Percentiles rank a stretch among this genome's conserved stretches.
Evolutionary conservation across 495 filamentous ascomycete species (phyloP).

Genomic region (Penicillium malachiteum): DNA sequence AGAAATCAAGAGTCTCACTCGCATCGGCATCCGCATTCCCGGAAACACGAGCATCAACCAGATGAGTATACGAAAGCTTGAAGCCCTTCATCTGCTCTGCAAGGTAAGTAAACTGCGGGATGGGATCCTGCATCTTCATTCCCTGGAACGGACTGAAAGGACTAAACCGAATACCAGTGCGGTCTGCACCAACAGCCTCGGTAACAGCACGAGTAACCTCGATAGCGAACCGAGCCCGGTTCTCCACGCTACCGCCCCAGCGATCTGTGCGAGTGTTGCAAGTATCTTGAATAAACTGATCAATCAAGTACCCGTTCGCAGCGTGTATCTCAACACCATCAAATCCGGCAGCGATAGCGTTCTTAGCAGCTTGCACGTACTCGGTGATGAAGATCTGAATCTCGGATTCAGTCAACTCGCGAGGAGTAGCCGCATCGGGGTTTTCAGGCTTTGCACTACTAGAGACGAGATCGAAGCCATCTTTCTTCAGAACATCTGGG

Average conservation of each 20-base stretch:
- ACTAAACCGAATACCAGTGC: constrained; percentile 60
- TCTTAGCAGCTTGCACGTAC: constrained; percentile 60
- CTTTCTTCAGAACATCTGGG: constrained; percentile 26
- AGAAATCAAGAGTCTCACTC: constrained; percentile 50
- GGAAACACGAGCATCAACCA: constrained; percentile 54
- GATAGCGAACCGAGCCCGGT: constrained; percentile 63
- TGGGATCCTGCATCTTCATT: constrained; percentile 64
- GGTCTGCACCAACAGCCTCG: constrained; percentile 61
- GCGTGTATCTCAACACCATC: constrained; percentile 76
- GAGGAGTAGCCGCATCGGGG: constrained; percentile 38
- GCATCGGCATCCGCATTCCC: constrained; percentile 46
- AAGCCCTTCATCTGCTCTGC: constrained; percentile 51
- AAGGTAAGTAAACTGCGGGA: constrained; percentile 62
- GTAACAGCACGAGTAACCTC: constrained; percentile 63
- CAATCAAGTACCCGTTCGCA: constrained; percentile 73
- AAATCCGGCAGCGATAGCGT: constrained; percentile 68
- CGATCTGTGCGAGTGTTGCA: constrained; percentile 62
- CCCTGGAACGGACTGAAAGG: constrained; percentile 67
- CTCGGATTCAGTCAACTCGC: constrained; percentile 53
- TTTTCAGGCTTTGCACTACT: constrained; percentile 49
- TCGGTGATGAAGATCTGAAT: constrained; percentile 55
- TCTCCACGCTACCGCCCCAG: constrained; percentile 73
- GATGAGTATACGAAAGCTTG: constrained; percentile 65
- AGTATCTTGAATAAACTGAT: constrained; percentile 68
- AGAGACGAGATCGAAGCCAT: constrained; percentile 40